These are phyloP conservation scores for Cyclanthera cordifolia DNA, from an alignment of 306 rosid genomes.

Conservation along the genomic window DNA sequence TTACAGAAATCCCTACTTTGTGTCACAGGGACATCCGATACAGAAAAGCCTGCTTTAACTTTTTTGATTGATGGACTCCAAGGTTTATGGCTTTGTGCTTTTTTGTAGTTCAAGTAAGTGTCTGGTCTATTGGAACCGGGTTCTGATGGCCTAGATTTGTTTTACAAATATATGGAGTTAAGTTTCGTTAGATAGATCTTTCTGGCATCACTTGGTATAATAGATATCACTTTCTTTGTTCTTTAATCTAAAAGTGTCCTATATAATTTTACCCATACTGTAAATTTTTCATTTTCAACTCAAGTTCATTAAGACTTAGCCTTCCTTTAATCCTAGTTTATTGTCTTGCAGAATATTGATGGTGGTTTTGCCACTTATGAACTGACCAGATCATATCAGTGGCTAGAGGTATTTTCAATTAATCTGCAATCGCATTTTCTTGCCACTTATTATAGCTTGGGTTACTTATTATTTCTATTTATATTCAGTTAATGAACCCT, in stretches of 20 bases:
- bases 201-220: not conserved
- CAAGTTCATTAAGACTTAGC: not conserved
- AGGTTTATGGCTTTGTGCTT: not conserved
- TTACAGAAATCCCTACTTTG: too few species aligned
- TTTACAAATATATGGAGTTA: not conserved
- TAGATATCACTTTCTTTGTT: not conserved
- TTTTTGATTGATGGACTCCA: too few species aligned
- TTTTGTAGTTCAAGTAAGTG: not conserved
- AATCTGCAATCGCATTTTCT: not conserved
- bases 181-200: not conserved
- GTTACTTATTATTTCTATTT: not conserved
- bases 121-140: not conserved
- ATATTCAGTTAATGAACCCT: slow-evolving; percentile 24
- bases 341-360: slow-evolving; percentile 21
- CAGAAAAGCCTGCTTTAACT: too few species aligned
- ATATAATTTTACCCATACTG: not conserved
- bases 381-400: slow-evolving; percentile 24
- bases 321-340: not conserved
- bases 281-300: not conserved
- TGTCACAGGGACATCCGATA: too few species aligned
- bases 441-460: not conserved
- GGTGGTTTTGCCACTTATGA: slow-evolving; percentile 29
- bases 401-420: slow-evolving; percentile 20
- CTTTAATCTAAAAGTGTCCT: not conserved
- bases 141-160: not conserved